Evolutionary conservation across 1,284 basidiomycete species (phyloP), one percentile per base, ranked within the genome.

Genomic region (Xerocomus amazonicus): DNA sequence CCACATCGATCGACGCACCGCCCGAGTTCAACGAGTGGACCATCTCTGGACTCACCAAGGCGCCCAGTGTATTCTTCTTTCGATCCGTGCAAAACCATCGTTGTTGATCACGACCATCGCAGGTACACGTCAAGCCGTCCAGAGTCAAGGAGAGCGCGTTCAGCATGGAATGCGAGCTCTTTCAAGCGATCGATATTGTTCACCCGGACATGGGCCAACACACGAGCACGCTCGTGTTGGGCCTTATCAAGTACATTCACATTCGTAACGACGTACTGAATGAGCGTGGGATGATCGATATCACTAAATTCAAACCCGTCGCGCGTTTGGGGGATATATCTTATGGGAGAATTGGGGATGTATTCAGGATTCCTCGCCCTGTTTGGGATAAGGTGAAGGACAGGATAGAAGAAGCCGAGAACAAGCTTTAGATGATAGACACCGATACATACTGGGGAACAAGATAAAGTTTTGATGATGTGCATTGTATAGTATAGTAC

Each of bases 121-220:
- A n/a, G 77, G 66, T 72, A 23, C 69, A 74, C 37, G 77, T 87
- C 45, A 79, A 80, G 59, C 74, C 84, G 7, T 73, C 85, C 9
- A 71, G 85, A 28, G 84, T 88, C 17, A 83, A 76, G 54, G 87
- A 90, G 64, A 80, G 83, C 45, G 83, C 80, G 0, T 84, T 87
- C 63, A 76, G 77, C 41, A 81, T 88, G 80, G 86, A 88, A 67
- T 87, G 83, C 65, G 77, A 78, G 69, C 65, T 80, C n/a, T 67
- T 69, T 31, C 72, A 79, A 59, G 60, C 70, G 55, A 56, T 73
- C 57, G 72, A 80, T 59, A 70, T 81, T 59, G 58, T 67, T 57
- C 65, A 78, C 59, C 69, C 73, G 52, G 53, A 62, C 38, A 73
- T 64, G 39, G 50, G 70, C 45, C 43, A 61, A 48, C 53, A 59